These are phyloP conservation scores for Flaveria ramosissima DNA, from an alignment of 129 eudicot genomes.

Conservation along the genomic window DNA sequence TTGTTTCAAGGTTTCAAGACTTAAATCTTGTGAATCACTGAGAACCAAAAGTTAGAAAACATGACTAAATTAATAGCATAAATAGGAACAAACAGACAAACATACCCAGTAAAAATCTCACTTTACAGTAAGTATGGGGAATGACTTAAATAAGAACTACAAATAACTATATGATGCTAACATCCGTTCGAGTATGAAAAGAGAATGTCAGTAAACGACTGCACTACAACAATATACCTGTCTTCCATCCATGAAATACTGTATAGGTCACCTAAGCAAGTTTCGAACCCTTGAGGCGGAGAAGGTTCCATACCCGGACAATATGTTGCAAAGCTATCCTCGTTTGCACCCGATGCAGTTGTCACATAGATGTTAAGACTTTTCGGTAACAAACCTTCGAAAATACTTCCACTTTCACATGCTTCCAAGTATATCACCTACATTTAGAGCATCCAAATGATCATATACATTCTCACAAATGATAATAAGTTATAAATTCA, in stretches of 20 bases:
- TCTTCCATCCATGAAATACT: slow-evolving; percentile 97
- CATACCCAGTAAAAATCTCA: too few species aligned
- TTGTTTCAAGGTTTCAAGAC: slow-evolving; percentile 62
- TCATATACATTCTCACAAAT: neutral
- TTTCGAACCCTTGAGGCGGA: slow-evolving; percentile 55
- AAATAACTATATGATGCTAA: neutral
- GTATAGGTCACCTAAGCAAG: slow-evolving; percentile 87
- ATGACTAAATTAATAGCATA: neutral
- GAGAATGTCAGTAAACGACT: neutral
- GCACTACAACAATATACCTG: slow-evolving; percentile 45
- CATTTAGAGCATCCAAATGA: neutral
- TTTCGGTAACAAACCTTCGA: slow-evolving; percentile 76
- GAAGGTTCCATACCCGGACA: slow-evolving; percentile 66
- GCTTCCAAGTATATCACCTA: slow-evolving; percentile 79
- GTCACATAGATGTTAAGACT: slow-evolving; percentile 63
- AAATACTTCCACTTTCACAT: slow-evolving; percentile 84
- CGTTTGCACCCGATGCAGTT: slow-evolving; percentile 73
- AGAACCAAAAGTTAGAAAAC: neutral
- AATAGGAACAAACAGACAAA: too few species aligned
- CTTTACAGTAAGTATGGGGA: too few species aligned
- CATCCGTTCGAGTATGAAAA: neutral
- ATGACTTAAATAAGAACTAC: neutral
- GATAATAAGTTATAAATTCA: neutral
- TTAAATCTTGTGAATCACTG: slow-evolving; percentile 73
- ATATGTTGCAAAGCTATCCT: slow-evolving; percentile 80